Conservation (phyloP, 1,139 yeast genomes). For the Scheffersomyces illinoinensis region DNA sequence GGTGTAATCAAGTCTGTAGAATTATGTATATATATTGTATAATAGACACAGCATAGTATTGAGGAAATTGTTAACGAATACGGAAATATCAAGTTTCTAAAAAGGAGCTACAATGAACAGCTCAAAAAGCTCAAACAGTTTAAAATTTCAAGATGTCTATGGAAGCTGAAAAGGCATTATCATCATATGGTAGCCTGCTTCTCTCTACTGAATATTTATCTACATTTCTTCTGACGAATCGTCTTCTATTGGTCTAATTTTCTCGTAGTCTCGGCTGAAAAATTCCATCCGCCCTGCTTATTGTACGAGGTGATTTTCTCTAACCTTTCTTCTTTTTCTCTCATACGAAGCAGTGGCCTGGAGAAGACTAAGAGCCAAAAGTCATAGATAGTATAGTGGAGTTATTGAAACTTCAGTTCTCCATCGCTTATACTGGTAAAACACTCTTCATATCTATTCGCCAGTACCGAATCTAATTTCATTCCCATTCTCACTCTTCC, state of each 20-base stretch:
- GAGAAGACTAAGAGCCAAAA: not conserved
- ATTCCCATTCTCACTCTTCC: not conserved
- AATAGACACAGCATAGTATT: not conserved
- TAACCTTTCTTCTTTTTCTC: not conserved
- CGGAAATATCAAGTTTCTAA: not conserved
- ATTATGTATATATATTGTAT: conserved; percentile 7
- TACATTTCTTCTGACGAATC: not conserved
- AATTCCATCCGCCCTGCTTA: not conserved
- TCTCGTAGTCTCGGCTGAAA: not conserved
- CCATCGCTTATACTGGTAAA: not conserved
- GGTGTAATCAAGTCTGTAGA: not conserved
- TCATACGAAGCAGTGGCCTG: not conserved
- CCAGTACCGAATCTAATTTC: not conserved
- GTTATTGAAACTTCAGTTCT: not conserved
- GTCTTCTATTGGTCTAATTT: not conserved
- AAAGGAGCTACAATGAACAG: not conserved
- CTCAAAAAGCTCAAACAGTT: not conserved
- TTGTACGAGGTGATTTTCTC: not conserved
- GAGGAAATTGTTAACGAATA: not conserved
- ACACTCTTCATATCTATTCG: not conserved
- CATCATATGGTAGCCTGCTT: not conserved
- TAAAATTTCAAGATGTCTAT: not conserved
- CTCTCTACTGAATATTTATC: not conserved
- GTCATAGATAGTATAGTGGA: not conserved
- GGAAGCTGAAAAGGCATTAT: not conserved